Conservation (phyloP, 768 basidiomycete species). For the Russula dissimulans region DNA sequence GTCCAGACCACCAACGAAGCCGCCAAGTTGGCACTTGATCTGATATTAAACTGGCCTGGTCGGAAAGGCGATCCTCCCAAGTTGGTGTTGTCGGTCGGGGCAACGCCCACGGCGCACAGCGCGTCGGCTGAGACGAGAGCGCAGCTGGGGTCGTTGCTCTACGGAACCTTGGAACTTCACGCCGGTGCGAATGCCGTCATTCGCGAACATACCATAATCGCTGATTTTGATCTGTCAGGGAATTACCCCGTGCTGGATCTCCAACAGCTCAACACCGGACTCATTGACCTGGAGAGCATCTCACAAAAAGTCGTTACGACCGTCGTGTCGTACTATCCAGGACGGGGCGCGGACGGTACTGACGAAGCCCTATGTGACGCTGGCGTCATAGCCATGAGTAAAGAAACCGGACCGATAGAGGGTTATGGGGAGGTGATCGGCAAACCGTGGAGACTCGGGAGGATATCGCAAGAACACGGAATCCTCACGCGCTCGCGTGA, state of each 20-base stretch:
- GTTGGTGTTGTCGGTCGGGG: slow-evolving; percentile 72
- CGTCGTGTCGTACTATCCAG: slow-evolving; percentile 74
- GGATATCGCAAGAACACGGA: slow-evolving; percentile 75
- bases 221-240: slow-evolving; percentile 30
- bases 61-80: slow-evolving; percentile 31
- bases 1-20: slow-evolving; percentile 61
- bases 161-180: slow-evolving; percentile 65
- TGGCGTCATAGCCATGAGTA: slow-evolving; percentile 80
- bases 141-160: slow-evolving; percentile 37
- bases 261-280: slow-evolving; percentile 69
- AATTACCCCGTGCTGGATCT: slow-evolving; percentile 81
- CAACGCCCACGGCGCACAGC: slow-evolving; percentile 83
- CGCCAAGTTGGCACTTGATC: slow-evolving; percentile 44
- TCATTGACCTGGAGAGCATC: slow-evolving; percentile 48
- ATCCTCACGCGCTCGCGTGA: slow-evolving; percentile 39
- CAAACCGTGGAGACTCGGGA: slow-evolving; percentile 51
- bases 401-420: slow-evolving; percentile 67
- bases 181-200: slow-evolving; percentile 39
- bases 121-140: slow-evolving; percentile 45
- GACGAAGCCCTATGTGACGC: slow-evolving; percentile 80
- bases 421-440: slow-evolving; percentile 67
- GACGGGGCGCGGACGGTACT: slow-evolving; percentile 45
- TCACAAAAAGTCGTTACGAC: slow-evolving; percentile 62
- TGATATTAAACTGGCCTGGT: slow-evolving; percentile 33
- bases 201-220: background rate